Base-by-base conservation (phyloP, 1,284 basidiomycete species). In the Boletus mariae region DNA sequence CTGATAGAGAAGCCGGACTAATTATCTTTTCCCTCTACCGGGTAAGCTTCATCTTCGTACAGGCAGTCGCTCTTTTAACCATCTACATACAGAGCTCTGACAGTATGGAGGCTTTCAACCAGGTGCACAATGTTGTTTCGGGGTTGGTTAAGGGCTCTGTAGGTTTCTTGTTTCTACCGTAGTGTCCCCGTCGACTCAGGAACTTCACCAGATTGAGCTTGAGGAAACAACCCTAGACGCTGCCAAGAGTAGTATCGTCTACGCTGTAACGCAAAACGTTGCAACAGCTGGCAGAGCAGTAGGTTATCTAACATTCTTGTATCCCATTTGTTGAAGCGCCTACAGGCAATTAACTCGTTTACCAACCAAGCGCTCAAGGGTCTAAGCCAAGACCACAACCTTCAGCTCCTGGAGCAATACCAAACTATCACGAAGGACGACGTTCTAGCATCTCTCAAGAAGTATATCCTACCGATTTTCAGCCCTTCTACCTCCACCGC, bases 241-340 rank as follows among this genome's bases (percentile, higher is more conserved):
- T 1, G 94, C 95, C 4, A 95, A 97, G 75, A 92, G 90, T 54
- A 91, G 85, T 50, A 85, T 98, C 61, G 93, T 96, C 9, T 98
- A 87, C 67, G 77, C 79, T 20, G 87, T 94, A 6, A 85, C 95
- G 0, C 84, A 85, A 62, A 77, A 80, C 45, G 90, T 96, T 29
- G 88, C 93, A 26, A 97, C 93, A 1, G 85, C 92, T 31, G 82
- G 84, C 17, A 80, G 85, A 57, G 94, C 95, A 35, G 96, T 95
- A 67, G 67, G 81, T 72, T 17, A 45, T 57, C 13, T 23, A n/a
- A 3, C 40, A 31, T 45, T 6, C 35, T 34, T 5, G 12, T 10
- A 23, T 35, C 28, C 6, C 8, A 32, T 43, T 44, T 31, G 32
- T 49, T 60, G 47, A 62, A 42, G 25, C 29, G 25, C 12, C 0